phyloP scores from a whole-genome alignment of 225 moss, liverwort and hornwort species.

The Anthoceros angustus region DNA sequence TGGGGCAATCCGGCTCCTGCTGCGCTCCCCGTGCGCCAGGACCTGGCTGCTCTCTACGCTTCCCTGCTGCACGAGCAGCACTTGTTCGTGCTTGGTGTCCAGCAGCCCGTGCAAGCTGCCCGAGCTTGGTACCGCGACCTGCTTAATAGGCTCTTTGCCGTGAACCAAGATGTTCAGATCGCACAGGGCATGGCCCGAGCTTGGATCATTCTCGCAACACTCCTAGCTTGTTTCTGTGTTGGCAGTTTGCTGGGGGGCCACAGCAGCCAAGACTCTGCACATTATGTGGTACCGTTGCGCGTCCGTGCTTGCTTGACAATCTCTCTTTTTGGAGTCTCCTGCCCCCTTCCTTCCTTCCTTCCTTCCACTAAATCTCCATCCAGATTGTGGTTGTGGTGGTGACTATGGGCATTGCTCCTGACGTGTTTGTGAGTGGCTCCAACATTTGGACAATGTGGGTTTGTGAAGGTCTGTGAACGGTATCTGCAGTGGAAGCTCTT shows the following conservation, averaged over 20 bases:
- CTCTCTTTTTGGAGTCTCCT: not conserved
- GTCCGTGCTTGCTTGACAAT: not conserved
- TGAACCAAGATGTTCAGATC: not conserved
- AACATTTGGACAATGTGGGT: not conserved
- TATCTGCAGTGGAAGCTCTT: not conserved
- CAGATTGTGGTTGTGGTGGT: not conserved
- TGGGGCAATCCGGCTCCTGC: too few relatives aligned
- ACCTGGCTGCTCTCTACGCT: not conserved
- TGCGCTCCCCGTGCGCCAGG: not conserved
- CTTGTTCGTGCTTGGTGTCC: not conserved
- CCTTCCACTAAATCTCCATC: not conserved
- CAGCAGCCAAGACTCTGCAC: not conserved
- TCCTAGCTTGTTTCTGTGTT: not conserved
- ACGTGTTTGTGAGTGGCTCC: not conserved
- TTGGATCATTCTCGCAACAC: not conserved
- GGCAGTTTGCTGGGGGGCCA: conserved; percentile 2
- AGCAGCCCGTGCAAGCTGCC: not conserved
- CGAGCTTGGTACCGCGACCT: not conserved
- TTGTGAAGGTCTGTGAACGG: not conserved
- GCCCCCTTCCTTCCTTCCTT: not conserved
- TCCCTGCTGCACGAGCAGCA: not conserved
- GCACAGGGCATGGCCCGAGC: not conserved
- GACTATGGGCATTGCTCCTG: not conserved
- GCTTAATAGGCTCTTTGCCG: not conserved
- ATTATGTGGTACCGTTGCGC: not conserved